Conservation (phyloP, 257 asterid species). For the Cruciata laevipes region DNA sequence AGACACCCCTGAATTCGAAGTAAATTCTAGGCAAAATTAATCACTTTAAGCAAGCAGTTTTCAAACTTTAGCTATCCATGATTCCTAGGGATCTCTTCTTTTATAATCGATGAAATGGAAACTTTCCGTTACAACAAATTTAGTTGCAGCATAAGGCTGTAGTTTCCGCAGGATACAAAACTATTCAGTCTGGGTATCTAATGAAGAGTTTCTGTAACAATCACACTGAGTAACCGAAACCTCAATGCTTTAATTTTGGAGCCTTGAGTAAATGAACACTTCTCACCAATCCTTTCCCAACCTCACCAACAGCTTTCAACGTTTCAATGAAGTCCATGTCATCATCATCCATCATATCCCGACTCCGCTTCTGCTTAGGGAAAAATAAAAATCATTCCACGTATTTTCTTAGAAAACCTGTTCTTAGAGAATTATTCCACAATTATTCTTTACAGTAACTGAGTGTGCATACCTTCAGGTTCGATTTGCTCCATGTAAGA, state of each 20-base stretch:
- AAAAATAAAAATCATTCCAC: not conserved
- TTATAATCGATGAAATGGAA: not conserved
- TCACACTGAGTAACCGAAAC: not conserved
- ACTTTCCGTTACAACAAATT: not conserved
- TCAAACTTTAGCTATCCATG: not conserved
- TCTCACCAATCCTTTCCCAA: conserved; percentile 81
- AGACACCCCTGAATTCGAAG: too few species aligned
- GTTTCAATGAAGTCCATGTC: conserved; percentile 31
- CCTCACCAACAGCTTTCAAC: conserved; percentile 61
- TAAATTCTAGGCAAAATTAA: not conserved
- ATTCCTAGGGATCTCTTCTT: not conserved
- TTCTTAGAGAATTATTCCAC: not conserved
- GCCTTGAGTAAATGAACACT: conserved; percentile 69
- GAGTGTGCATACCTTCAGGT: conserved; percentile 43
- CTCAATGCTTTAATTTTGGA: conserved; percentile 32
- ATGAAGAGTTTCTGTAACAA: not conserved
- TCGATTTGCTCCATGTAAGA: conserved; percentile 55
- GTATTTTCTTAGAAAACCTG: not conserved
- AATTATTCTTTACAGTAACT: not conserved
- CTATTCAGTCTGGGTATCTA: not conserved
- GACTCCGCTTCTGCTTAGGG: conserved; percentile 68
- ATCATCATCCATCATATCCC: conserved; percentile 38
- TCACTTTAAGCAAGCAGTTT: not conserved
- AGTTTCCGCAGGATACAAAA: not conserved
- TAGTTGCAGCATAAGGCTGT: not conserved